These are phyloP conservation scores for Candida mesenterica DNA, from an alignment of 1,139 yeast genomes.

Conservation along the genomic window DNA sequence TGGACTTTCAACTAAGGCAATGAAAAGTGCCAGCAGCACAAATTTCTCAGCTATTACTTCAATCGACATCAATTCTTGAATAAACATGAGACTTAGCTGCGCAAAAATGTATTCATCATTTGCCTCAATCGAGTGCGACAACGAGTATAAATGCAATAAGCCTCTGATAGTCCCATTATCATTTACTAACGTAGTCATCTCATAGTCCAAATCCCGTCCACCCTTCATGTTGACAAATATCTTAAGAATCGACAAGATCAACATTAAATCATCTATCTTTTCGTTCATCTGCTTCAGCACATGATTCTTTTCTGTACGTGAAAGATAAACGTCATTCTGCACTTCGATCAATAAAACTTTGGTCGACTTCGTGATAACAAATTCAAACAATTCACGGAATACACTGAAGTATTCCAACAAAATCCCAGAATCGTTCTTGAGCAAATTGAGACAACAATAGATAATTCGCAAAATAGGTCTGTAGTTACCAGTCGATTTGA, in stretches of 20 bases:
- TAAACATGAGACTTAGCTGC: constrained; percentile 65
- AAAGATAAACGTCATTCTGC: constrained; percentile 52
- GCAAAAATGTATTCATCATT: constrained; percentile 70
- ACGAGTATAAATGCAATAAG: constrained; percentile 63
- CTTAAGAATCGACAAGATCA: constrained; percentile 63
- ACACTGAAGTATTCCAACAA: constrained; percentile 50
- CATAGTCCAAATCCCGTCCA: constrained; percentile 46
- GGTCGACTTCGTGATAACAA: constrained; percentile 60
- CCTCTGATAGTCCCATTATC: constrained; percentile 63
- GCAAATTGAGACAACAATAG: constrained; percentile 46
- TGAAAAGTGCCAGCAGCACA: constrained; percentile 63
- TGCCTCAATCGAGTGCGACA: constrained; percentile 60
- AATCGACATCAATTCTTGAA: constrained; percentile 65
- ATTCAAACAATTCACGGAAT: constrained; percentile 54
- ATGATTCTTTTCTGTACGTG: constrained; percentile 32
- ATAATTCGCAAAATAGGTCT: constrained; percentile 62
- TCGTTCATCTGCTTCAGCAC: constrained; percentile 33
- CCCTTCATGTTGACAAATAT: constrained; percentile 54
- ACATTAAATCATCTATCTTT: constrained; percentile 61
- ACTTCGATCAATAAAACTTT: constrained; percentile 53
- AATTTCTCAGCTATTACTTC: constrained; percentile 66
- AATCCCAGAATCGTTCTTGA: constrained; percentile 40
- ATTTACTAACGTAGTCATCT: constrained; percentile 52
- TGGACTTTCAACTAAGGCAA: constrained; percentile 72
- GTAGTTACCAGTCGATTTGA: constrained; percentile 32